phyloP scores from a whole-genome alignment of 164 flowering plant species.

The Magnolia officinalis region DNA sequence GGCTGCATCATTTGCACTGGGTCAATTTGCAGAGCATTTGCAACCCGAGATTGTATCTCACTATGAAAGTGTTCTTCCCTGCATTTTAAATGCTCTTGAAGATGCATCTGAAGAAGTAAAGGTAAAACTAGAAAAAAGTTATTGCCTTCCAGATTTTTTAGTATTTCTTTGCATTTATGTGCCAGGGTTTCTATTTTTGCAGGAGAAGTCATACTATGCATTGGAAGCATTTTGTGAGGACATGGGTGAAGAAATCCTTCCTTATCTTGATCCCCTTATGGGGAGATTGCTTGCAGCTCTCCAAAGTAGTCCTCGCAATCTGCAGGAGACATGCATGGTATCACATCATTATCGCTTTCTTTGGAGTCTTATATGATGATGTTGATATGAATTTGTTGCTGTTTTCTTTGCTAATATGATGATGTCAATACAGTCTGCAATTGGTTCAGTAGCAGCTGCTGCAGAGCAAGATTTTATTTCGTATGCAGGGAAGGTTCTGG shows the following conservation, averaged over 20 bases:
- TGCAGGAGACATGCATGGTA: slow-evolving; percentile 99
- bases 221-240: slow-evolving; percentile 97
- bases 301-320: slow-evolving; percentile 73
- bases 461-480: slow-evolving; percentile 89
- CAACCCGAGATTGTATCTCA: slow-evolving; percentile 90
- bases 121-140: slow-evolving; percentile 34
- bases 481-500: slow-evolving; percentile 90
- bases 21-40: slow-evolving; percentile 93
- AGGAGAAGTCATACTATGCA: slow-evolving; percentile 99
- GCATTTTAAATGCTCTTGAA: slow-evolving; percentile 74
- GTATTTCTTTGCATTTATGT: neutral
- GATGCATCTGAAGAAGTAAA: slow-evolving; percentile 90
- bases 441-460: slow-evolving; percentile 96
- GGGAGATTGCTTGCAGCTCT: slow-evolving; percentile 78
- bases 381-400: neutral
- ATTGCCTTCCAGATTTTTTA: neutral
- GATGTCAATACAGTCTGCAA: slow-evolving; percentile 74
- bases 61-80: slow-evolving; percentile 82
- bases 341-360: neutral
- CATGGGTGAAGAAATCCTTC: slow-evolving; percentile 93
- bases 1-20: slow-evolving; percentile 95
- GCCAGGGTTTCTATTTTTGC: slow-evolving; percentile 7
- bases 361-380: neutral
- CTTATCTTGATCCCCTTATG: slow-evolving; percentile 87
- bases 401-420: slow-evolving; percentile 3